Conservation (phyloP, 1,139 yeast genomes). For the Torulaspora pretoriensis region DNA sequence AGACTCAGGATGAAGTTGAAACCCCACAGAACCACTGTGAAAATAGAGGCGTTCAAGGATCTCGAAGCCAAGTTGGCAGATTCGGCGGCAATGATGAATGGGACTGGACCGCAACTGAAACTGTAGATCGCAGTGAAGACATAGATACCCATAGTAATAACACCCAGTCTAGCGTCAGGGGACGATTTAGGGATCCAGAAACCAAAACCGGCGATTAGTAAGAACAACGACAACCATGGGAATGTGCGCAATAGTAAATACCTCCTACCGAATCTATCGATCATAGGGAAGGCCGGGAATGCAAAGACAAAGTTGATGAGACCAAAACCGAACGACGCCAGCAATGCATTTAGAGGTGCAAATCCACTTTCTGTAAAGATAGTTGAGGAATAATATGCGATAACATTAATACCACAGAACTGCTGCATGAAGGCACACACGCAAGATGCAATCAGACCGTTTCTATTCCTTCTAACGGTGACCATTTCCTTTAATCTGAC, state of each 20-base stretch:
- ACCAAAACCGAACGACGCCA: slow-evolving; percentile 87
- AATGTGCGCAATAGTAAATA: slow-evolving; percentile 64
- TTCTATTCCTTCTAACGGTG: slow-evolving; percentile 72
- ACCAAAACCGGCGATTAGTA: slow-evolving; percentile 71
- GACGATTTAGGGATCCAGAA: slow-evolving; percentile 52
- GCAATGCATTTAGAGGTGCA: slow-evolving; percentile 54
- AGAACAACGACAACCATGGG: slow-evolving; percentile 67
- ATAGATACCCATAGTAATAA: slow-evolving; percentile 68
- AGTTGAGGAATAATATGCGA: slow-evolving; percentile 74
- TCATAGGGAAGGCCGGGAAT: slow-evolving; percentile 76
- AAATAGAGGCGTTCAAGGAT: slow-evolving; percentile 81
- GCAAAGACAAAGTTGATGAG: slow-evolving; percentile 78
- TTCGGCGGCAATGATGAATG: slow-evolving; percentile 85
- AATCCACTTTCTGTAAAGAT: slow-evolving; percentile 69
- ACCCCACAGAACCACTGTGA: slow-evolving; percentile 83
- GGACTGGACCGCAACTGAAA: slow-evolving; percentile 87
- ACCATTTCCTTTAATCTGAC: slow-evolving; percentile 53
- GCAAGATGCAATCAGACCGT: slow-evolving; percentile 77
- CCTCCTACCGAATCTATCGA: slow-evolving; percentile 77
- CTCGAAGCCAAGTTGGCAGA: slow-evolving; percentile 81
- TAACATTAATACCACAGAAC: slow-evolving; percentile 86
- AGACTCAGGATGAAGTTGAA: slow-evolving; percentile 76
- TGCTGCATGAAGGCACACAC: slow-evolving; percentile 88
- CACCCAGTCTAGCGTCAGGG: slow-evolving; percentile 54
- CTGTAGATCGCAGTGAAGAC: slow-evolving; percentile 71